Base-by-base conservation (phyloP, 495 filamentous ascomycete species). In the Daldinia grandis region DNA sequence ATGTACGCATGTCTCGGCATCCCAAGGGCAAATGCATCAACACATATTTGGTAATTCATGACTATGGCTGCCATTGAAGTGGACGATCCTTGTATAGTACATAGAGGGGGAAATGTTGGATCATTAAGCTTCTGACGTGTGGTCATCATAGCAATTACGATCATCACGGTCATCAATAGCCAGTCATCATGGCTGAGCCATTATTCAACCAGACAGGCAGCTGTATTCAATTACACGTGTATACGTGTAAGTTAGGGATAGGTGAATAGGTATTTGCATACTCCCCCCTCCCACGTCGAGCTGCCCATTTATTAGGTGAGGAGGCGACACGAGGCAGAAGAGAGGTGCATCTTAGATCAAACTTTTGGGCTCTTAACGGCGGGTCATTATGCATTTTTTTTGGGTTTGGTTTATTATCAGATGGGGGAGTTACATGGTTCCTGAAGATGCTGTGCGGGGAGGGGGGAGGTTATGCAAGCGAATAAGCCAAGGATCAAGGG, bases 221-320 rank as follows among this genome's bases (percentile, higher is more conserved):
- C 51, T 40, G 17, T 38, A 58, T 58, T 19, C 33, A 15, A 21
- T 55, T 35, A 25, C 17, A 71, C 35, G 12, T n/a, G 21, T 37
- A 33, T 56, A 72, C 69, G 69, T 72, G 69, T 59, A 58, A 57
- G 49, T 72, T 30, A 49, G 12, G 33, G 64, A 72, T 72, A 72
- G 69, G 69, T 19, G 51, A 64, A 28, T 53, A 51, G 5, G 58
- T 58, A 44, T 21, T 5, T 28, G 4, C 35, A 31, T 53, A 19
- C 24, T 55, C 33, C 24, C 27, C 21, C 21, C 5, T 58, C 14
- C 7, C 47, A 17, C n/a, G 21, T 21, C 27, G 38, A n/a, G 35
- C 38, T 33, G n/a, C 53, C 24, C 5, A 62, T n/a, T 56, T 25
- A 58, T 49, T 37, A 31, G 8, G 53, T 59, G 40, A 65, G 42